Conservation (phyloP, 2,329 filamentous ascomycete species). For the Lasiodiplodia theobromae region DNA sequence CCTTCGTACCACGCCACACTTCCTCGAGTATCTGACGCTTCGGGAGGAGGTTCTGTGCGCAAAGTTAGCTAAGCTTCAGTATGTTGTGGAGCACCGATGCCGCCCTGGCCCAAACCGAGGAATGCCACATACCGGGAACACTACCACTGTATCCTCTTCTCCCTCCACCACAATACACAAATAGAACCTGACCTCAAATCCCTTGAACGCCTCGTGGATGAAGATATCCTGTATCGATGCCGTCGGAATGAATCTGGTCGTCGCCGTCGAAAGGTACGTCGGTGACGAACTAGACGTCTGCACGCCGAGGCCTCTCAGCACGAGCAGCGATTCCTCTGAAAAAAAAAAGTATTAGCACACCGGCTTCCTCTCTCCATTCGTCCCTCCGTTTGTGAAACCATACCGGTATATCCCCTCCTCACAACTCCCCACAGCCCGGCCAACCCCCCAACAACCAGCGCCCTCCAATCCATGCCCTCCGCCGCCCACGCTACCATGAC, state of each 20-base stretch:
- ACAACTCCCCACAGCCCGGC: slow-evolving; percentile 54
- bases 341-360: slow-evolving; percentile 34
- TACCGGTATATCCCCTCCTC: slow-evolving; percentile 60
- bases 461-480: slow-evolving; percentile 49
- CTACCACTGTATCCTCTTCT: slow-evolving; percentile 89
- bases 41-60: slow-evolving; percentile 69
- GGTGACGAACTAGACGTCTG: slow-evolving; percentile 79
- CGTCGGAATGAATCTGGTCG: slow-evolving; percentile 85
- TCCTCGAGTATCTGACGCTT: slow-evolving; percentile 77
- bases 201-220: slow-evolving; percentile 92
- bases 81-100: no score
- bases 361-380: slow-evolving; percentile 45
- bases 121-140: slow-evolving; percentile 73
- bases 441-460: slow-evolving; percentile 48
- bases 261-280: slow-evolving; percentile 69
- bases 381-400: slow-evolving; percentile 25
- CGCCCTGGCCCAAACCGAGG: background rate
- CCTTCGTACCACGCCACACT: slow-evolving; percentile 86
- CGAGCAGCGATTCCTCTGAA: slow-evolving; percentile 81
- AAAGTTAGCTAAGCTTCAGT: slow-evolving; percentile 7
- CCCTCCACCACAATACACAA: slow-evolving; percentile 88
- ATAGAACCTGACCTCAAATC: slow-evolving; percentile 90
- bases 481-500: slow-evolving; percentile 43
- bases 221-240: slow-evolving; percentile 91
- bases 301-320: slow-evolving; percentile 87